Conservation (phyloP, 2,329 filamentous ascomycete species). For the Penicillium sp. region DNA sequence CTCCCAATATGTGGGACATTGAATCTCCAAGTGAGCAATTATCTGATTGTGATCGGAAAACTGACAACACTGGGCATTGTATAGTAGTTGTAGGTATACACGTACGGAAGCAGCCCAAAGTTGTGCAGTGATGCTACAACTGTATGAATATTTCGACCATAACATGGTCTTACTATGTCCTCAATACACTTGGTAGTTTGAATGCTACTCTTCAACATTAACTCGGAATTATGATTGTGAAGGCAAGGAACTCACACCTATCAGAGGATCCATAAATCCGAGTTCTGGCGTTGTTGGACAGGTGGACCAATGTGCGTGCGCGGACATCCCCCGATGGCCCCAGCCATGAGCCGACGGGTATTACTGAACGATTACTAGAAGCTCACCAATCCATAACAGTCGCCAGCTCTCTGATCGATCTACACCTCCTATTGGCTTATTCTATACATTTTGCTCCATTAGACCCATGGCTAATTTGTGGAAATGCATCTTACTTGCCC, state of each 20-base stretch:
- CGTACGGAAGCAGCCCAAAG: no score
- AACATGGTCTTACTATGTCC: neutral
- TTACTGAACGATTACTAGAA: constrained; percentile 27
- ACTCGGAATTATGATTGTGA: neutral
- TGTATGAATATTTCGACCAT: neutral
- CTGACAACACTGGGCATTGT: no score
- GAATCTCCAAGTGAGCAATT: no score
- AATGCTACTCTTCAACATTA: neutral
- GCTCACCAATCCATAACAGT: constrained; percentile 29
- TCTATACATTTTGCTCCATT: neutral
- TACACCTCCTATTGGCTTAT: constrained; percentile 10
- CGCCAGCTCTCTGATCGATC: neutral
- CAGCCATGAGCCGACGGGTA: constrained; percentile 11
- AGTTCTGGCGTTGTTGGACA: neutral
- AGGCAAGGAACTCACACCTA: no score
- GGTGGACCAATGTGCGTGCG: neutral
- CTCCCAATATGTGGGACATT: no score
- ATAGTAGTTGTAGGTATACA: no score
- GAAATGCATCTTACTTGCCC: neutral
- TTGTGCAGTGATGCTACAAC: no score
- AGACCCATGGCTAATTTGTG: neutral
- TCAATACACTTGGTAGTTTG: neutral
- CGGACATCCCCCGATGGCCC: constrained; percentile 4
- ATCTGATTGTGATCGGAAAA: no score
- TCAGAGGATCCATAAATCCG: neutral